phyloP scores from a whole-genome alignment of 2,329 filamentous ascomycete genomes.

The Neofusicoccum laricinum region DNA sequence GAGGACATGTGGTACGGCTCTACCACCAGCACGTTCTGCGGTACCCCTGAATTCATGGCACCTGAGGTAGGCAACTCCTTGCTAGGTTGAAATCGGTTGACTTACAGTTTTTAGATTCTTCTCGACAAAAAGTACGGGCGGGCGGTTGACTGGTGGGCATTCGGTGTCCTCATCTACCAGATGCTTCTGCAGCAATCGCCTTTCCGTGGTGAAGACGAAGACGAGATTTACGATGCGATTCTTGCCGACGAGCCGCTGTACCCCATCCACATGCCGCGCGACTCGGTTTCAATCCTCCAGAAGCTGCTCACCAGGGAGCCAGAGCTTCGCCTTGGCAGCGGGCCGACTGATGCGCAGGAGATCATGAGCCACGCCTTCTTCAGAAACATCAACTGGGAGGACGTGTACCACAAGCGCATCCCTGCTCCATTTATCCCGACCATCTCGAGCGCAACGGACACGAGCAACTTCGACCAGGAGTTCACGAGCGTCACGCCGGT shows the following conservation, averaged over 20 bases:
- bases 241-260: conserved; percentile 96
- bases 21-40: conserved; percentile 96
- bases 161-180: conserved; percentile 97
- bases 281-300: conserved; percentile 95
- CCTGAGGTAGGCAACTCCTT: conserved; percentile 66
- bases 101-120: conserved; percentile 63
- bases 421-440: conserved; percentile 83
- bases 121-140: conserved; percentile 98
- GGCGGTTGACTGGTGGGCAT: conserved; percentile 99
- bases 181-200: conserved; percentile 99
- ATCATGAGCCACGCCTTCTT: conserved; percentile 99
- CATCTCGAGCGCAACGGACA: conserved; percentile 91
- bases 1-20: conserved; percentile 99
- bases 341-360: conserved; percentile 95
- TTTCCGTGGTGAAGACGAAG: conserved; percentile 97
- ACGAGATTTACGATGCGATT: conserved; percentile 99
- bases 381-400: conserved; percentile 96
- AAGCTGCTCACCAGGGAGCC: conserved; percentile 95
- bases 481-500: conserved; percentile 98
- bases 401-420: conserved; percentile 94
- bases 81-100: not conserved
- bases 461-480: conserved; percentile 99
- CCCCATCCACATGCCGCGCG: conserved; percentile 96
- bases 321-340: conserved; percentile 86
- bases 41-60: conserved; percentile 99